phyloP scores from a whole-genome alignment of 164 flowering plant species.

The Magnolia changhungtana region DNA sequence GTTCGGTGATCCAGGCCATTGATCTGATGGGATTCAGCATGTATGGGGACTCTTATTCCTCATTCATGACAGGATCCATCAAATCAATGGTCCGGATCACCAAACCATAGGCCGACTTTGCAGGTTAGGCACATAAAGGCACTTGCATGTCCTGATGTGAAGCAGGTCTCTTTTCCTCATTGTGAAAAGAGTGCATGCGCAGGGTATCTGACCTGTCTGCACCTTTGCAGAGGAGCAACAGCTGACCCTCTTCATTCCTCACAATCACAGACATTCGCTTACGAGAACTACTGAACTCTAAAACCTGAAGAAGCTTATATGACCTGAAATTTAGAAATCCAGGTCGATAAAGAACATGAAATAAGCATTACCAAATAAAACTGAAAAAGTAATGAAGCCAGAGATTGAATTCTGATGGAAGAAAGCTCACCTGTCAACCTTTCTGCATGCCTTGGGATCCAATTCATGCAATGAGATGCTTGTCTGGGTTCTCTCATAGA shows the following conservation, averaged over 20 bases:
- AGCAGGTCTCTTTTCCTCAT: not conserved
- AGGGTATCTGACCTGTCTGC: slow-evolving; percentile 73
- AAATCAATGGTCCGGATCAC: not conserved
- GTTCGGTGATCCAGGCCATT: not conserved
- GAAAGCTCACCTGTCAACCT: slow-evolving; percentile 50
- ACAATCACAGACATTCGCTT: slow-evolving; percentile 91
- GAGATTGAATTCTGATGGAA: not conserved
- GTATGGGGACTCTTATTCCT: not conserved
- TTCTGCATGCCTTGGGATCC: slow-evolving; percentile 41
- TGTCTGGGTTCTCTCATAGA: slow-evolving; percentile 65
- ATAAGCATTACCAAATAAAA: not conserved
- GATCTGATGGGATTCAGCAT: not conserved
- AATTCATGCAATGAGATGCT: slow-evolving; percentile 62
- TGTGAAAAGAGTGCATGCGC: not conserved
- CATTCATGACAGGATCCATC: not conserved
- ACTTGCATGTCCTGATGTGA: not conserved
- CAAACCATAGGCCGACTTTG: too few species aligned
- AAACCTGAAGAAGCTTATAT: slow-evolving; percentile 69
- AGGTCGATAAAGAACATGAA: slow-evolving; percentile 8
- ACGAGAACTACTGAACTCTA: slow-evolving; percentile 82
- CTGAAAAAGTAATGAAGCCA: not conserved
- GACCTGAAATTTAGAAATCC: slow-evolving; percentile 37
- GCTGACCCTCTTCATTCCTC: slow-evolving; percentile 49
- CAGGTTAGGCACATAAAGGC: not conserved
- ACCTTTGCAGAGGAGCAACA: slow-evolving; percentile 80